Evolutionary conservation across 495 filamentous ascomycete genomes (phyloP).

Genomic region (Annulohypoxylon stygium): DNA sequence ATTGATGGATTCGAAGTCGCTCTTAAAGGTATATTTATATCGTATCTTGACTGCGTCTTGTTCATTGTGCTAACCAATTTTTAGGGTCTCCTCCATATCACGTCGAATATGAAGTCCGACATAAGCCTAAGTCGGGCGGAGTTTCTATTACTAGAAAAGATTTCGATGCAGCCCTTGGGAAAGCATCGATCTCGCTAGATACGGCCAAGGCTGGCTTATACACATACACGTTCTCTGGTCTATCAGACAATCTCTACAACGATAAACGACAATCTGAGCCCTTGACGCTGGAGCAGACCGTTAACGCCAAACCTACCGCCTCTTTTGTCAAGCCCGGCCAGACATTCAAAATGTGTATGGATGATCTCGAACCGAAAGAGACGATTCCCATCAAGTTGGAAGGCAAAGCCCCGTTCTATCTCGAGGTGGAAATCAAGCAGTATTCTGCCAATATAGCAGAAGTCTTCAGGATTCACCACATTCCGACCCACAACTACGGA

Average conservation of each 20-base stretch:
- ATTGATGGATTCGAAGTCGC: conserved; percentile 86
- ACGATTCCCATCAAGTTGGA: conserved; percentile 85
- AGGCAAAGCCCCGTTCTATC: conserved; percentile 86
- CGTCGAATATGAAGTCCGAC: conserved; percentile 82
- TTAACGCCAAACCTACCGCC: conserved; percentile 84
- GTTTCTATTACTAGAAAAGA: conserved; percentile 71
- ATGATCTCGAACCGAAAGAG: conserved; percentile 83
- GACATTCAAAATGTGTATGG: conserved; percentile 93
- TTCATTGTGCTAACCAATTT: conserved; percentile 30
- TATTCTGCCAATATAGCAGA: conserved; percentile 83
- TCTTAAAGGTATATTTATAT: conserved; percentile 71
- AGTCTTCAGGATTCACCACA: conserved; percentile 79
- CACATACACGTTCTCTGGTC: conserved; percentile 84
- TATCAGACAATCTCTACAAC: conserved; percentile 87
- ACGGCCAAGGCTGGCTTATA: conserved; percentile 84
- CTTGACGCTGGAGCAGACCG: conserved; percentile 81
- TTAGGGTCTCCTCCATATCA: conserved; percentile 82
- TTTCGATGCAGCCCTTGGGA: conserved; percentile 76
- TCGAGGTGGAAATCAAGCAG: conserved; percentile 94
- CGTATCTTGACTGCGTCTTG: background rate
- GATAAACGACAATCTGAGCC: conserved; percentile 70
- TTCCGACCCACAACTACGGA: conserved; percentile 78
- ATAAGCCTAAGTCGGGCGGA: conserved; percentile 72
- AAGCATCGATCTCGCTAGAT: conserved; percentile 83
- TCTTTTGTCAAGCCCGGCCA: conserved; percentile 88